phyloP scores from a whole-genome alignment of 202 grass and related monocot genomes.

The Saccharum hybrid region DNA sequence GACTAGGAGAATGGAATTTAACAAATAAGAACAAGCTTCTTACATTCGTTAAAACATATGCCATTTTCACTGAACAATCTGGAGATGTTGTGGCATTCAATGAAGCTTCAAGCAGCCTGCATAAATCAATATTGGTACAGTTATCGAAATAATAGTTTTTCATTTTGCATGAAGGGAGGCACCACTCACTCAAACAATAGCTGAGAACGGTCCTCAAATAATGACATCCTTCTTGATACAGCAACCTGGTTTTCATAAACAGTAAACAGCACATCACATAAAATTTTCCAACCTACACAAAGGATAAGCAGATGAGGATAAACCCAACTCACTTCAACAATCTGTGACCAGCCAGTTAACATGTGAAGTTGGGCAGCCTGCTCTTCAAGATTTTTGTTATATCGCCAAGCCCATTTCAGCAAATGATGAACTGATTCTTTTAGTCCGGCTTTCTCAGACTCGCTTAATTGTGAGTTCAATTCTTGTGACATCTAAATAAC shows the following conservation, averaged over 20 bases:
- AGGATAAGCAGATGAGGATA: slow-evolving; percentile 40
- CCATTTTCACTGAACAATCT: slow-evolving; percentile 96
- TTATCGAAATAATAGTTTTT: slow-evolving; percentile 26
- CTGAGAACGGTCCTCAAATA: slow-evolving; percentile 83
- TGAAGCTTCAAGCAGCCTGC: slow-evolving; percentile 90
- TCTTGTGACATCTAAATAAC: slow-evolving; percentile 60
- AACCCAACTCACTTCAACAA: slow-evolving; percentile 72
- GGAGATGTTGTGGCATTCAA: slow-evolving; percentile 85
- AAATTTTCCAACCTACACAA: slow-evolving; percentile 11
- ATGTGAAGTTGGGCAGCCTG: slow-evolving; percentile 97
- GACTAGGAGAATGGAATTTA: slow-evolving; percentile 31
- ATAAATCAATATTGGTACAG: slow-evolving; percentile 41
- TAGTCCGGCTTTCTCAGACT: slow-evolving; percentile 68
- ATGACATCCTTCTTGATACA: slow-evolving; percentile 95
- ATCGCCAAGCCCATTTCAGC: slow-evolving; percentile 91
- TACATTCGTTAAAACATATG: slow-evolving; percentile 86
- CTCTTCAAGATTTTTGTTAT: slow-evolving; percentile 97
- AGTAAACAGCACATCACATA: background rate
- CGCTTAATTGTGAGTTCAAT: slow-evolving; percentile 57
- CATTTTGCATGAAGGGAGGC: slow-evolving; percentile 18
- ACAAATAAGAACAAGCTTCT: slow-evolving; percentile 49
- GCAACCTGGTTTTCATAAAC: slow-evolving; percentile 63
- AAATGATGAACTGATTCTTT: slow-evolving; percentile 85
- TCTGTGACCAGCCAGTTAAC: slow-evolving; percentile 96
- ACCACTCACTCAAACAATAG: slow-evolving; percentile 93